Evolutionary conservation across 1,284 basidiomycete genomes (phyloP), one percentile per base, ranked within the genome.

Genomic region (Prillingera fragicola): DNA sequence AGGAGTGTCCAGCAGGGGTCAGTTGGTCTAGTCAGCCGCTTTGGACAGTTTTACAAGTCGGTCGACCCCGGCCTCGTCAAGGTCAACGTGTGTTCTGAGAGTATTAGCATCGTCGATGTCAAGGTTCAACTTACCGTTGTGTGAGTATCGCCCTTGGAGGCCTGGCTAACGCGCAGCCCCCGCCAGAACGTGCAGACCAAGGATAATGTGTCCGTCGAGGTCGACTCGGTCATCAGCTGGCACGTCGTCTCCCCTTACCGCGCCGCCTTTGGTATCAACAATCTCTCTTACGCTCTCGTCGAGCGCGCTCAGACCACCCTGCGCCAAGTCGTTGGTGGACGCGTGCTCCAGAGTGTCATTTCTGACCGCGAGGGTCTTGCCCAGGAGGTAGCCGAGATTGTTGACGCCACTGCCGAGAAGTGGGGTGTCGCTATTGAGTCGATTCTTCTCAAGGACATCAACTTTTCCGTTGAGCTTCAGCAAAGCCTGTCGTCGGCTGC

Each of bases 351-450:
- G 55, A 67, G 62, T 19, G 68, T 78, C 40, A 70, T 78, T 17
- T 74, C 75, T 5, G 92, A 97, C 72, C 86, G 94, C 54, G 94
- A 97, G 65, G 89, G 87, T 45, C 90, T 97, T 53, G 94, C 92
- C 4, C 84, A 85, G 61, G 92, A 96, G 71, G 92, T 96, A 45
- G 89, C 88, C 36, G 89, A 94, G 69, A 94, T 96, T 47, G 87
- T 95, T 54, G 69, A 70, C 51, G 84, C 40, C 80, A 91, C 63
- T 9, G 68, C 63, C 55, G 72, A 77, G 54, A 75, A 88, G 71
- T 96, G 92, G 92, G 92, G 92, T 71, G 91, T 96, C 35, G 78
- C 84, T 25, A 90, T 95, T 67, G 90, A 95, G 71, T 86, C 85
- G 43, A 92, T 96, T 73, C 80, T 95, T 22, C 69, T 76, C 57